These are phyloP conservation scores for Wallacemonas sp. DNA, from an alignment of 208 protist genomes.

Conservation along the genomic window DNA sequence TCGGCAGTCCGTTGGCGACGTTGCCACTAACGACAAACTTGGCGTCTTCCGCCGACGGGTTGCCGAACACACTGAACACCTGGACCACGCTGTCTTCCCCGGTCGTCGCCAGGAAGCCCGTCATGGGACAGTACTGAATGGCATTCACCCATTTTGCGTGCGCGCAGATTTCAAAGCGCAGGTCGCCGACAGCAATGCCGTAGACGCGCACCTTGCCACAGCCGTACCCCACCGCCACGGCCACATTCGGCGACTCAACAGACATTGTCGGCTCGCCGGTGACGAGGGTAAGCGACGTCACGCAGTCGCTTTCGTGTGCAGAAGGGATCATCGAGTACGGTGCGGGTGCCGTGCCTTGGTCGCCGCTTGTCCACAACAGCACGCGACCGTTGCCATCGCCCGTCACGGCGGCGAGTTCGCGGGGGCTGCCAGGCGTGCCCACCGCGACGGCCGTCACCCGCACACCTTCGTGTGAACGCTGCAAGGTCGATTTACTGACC, in stretches of 20 bases:
- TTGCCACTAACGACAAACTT: slow-evolving; percentile 10
- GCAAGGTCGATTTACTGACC: slow-evolving; percentile 13
- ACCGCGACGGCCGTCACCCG: slow-evolving; percentile 43
- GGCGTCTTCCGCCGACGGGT: background rate
- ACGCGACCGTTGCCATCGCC: slow-evolving; percentile 43
- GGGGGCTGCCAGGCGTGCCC: slow-evolving; percentile 4
- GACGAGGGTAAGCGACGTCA: slow-evolving; percentile 38
- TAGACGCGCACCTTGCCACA: slow-evolving; percentile 50
- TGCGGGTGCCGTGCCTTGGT: slow-evolving; percentile 6
- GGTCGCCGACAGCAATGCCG: slow-evolving; percentile 19
- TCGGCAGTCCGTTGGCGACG: slow-evolving; percentile 18
- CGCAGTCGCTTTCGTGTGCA: slow-evolving; percentile 30
- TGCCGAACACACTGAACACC: slow-evolving; percentile 23
- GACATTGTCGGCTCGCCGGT: background rate
- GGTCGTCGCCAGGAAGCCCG: slow-evolving; percentile 28
- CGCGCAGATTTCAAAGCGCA: slow-evolving; percentile 40
- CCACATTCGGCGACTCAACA: slow-evolving; percentile 1
- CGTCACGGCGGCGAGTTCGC: slow-evolving; percentile 14
- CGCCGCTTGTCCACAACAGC: slow-evolving; percentile 36
- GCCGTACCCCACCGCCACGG: slow-evolving; percentile 47
- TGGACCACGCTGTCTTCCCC: slow-evolving; percentile 55
- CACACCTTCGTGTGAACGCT: slow-evolving; percentile 26
- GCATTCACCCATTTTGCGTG: slow-evolving; percentile 68
- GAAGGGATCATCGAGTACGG: slow-evolving; percentile 13
- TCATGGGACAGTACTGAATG: slow-evolving; percentile 20